Evolutionary conservation across 768 basidiomycete species (phyloP).

Genomic region (Lentinula guzmanii): DNA sequence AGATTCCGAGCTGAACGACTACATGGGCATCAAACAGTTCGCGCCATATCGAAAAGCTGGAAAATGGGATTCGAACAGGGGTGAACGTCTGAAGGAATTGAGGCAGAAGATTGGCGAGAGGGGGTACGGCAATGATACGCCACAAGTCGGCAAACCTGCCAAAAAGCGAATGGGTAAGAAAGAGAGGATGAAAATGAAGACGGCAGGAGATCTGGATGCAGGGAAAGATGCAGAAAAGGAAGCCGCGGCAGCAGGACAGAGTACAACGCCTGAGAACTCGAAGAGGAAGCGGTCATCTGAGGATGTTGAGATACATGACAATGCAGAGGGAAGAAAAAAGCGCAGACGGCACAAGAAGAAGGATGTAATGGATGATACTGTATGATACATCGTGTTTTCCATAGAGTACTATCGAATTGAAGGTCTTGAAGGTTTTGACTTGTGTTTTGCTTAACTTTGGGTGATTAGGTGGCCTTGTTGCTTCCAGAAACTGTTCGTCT

Average conservation of each 20-base stretch:
- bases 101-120: slow-evolving; percentile 55
- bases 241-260: slow-evolving; percentile 3
- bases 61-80: slow-evolving; percentile 59
- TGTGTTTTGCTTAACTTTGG: too few relatives aligned
- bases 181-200: slow-evolving; percentile 52
- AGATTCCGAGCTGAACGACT: slow-evolving; percentile 89
- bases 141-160: slow-evolving; percentile 18
- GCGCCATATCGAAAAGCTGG: slow-evolving; percentile 78
- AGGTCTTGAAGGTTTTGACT: too few relatives aligned
- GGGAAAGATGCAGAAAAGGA: slow-evolving; percentile 13
- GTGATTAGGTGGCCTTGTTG: too few relatives aligned
- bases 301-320: neutral
- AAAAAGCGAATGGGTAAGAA: slow-evolving; percentile 72
- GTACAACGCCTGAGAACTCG: neutral
- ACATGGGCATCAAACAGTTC: slow-evolving; percentile 82
- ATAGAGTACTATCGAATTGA: too few relatives aligned
- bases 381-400: neutral
- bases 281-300: neutral
- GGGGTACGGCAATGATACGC: slow-evolving; percentile 14
- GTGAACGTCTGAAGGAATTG: slow-evolving; percentile 66
- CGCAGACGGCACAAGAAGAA: slow-evolving; percentile 13
- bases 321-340: slow-evolving; percentile 1
- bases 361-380: slow-evolving; percentile 7
- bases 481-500: too few relatives aligned
- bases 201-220: slow-evolving; percentile 15